Percentiles rank a stretch among this genome's conserved stretches.
Evolutionary conservation across 2,329 filamentous ascomycete genomes (phyloP).

Genomic region (Teratosphaeria pseudoeucalypti): DNA sequence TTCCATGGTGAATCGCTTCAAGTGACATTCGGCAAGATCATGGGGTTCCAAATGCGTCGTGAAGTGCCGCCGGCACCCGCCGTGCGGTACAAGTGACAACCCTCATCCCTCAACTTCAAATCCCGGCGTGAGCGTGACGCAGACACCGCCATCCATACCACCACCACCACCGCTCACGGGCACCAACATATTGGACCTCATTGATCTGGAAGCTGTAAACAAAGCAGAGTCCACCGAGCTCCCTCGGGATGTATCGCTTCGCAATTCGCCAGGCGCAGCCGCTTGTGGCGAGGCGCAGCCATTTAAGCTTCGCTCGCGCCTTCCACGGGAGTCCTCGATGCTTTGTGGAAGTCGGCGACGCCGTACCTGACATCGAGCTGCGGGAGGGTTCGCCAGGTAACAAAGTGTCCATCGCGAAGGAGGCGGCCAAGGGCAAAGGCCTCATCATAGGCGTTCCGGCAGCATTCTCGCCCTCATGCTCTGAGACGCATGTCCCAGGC

Average conservation of each 20-base stretch:
- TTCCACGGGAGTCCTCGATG: slow-evolving; percentile 57
- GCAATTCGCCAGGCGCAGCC: neutral
- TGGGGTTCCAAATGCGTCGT: neutral
- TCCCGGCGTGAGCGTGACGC: no score
- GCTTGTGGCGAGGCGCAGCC: neutral
- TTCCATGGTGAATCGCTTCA: neutral
- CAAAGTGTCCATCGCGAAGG: slow-evolving; percentile 76
- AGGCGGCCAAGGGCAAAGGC: slow-evolving; percentile 61
- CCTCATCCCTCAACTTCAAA: neutral
- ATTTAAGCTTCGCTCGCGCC: slow-evolving; percentile 9
- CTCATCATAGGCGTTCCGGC: slow-evolving; percentile 74
- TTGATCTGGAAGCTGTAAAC: neutral
- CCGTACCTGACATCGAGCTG: slow-evolving; percentile 64
- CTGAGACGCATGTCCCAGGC: slow-evolving; percentile 66
- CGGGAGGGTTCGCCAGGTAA: slow-evolving; percentile 82
- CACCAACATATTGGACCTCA: neutral
- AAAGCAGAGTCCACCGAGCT: neutral
- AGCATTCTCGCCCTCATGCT: slow-evolving; percentile 26
- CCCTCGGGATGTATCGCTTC: neutral
- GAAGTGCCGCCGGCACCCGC: neutral
- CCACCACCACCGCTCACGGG: neutral
- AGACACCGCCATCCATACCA: no score
- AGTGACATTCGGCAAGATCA: neutral
- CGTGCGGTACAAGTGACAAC: neutral
- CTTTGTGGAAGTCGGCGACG: slow-evolving; percentile 67